Base-by-base conservation (phyloP, 2,329 filamentous ascomycete species). In the Macrophomina pseudophaseolina region DNA sequence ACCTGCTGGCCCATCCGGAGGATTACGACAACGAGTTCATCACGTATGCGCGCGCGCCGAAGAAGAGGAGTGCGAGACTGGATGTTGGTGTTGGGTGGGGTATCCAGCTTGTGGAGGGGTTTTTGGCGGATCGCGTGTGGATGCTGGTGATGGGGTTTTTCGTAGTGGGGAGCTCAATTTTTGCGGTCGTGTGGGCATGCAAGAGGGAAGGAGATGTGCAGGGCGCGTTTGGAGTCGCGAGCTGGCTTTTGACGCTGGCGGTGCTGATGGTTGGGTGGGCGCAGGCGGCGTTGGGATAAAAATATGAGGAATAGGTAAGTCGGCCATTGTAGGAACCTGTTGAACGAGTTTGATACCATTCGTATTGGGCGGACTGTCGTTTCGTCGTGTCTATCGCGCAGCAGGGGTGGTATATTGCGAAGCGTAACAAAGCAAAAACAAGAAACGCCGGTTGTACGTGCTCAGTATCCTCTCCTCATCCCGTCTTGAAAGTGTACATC, bases 221-320 rank as follows among this genome's bases (percentile, higher is more conserved):
- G 64, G 78, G 78, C n/a, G 78, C 77, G 12, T 80, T 80, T 70
- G 77, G 76, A 1, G 75, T 80, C 14, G 77, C 78, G 6, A 73
- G 74, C 9, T 80, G 76, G 76, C 70, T 79, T 18, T 70, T 76
- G 35, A 74, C 73, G 30, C 49, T 79, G 16, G 75, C 75, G 7
- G 73, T 69, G 4, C 63, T 79, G 68, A 46, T 74, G 16, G 65
- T 78, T 3, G 77, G 75, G 14, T 78, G 73, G 59, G 42, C 75
- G 44, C 77, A 79, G 66, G 76, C 75, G 32, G 75, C 74, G 69
- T 64, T 75, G 12, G 74, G 74, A 32, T 64, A 23, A 44, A 12
- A 38, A 38, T 12, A 38, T 38, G 35, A 38, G 35, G 35, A 12
- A 3, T 23, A 23, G 23, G 23, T 23, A 23, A 23, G 23, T 23